Conservation (phyloP, 2,329 filamentous ascomycete genomes). For the Trichoderma citrinoviride region DNA sequence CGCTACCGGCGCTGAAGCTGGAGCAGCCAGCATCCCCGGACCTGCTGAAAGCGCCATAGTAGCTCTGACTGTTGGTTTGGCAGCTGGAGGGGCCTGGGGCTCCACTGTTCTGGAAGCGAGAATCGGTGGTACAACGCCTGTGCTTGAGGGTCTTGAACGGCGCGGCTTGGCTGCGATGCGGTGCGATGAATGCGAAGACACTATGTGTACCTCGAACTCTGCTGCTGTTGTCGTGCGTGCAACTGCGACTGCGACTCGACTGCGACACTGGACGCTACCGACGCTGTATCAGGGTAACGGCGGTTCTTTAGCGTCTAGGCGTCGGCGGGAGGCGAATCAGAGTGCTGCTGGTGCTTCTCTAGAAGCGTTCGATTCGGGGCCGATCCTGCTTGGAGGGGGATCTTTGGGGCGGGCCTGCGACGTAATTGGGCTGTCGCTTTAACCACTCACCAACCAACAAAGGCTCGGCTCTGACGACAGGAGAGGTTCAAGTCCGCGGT, state of each 20-base stretch:
- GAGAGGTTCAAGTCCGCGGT: conserved; percentile 17
- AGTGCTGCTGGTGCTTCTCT: neutral
- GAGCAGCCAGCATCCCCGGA: conserved; percentile 18
- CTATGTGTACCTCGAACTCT: neutral
- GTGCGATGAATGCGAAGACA: no score
- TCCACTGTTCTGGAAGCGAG: conserved; percentile 13
- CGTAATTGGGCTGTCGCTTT: conserved; percentile 16
- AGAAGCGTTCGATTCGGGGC: conserved; percentile 14
- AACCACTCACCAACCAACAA: conserved; percentile 12
- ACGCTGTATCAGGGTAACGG: neutral
- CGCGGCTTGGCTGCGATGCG: no score
- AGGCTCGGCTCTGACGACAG: neutral
- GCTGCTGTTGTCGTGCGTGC: neutral
- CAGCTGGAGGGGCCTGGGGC: neutral
- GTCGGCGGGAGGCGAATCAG: neutral
- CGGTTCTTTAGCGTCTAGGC: conserved; percentile 5
- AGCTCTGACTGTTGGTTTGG: neutral
- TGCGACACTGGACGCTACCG: no score
- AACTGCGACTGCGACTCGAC: neutral
- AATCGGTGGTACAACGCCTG: neutral
- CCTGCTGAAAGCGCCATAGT: conserved; percentile 23
- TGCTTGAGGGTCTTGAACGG: neutral
- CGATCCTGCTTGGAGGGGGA: conserved; percentile 10
- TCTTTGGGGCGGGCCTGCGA: conserved; percentile 9
- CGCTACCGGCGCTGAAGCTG: conserved; percentile 15